A percentile compares a stretch with the other conserved stretches of the same genome.
Evolutionary conservation across 1,139 yeast genomes (phyloP).

Genomic region (Arxiozyma slooffiae): DNA sequence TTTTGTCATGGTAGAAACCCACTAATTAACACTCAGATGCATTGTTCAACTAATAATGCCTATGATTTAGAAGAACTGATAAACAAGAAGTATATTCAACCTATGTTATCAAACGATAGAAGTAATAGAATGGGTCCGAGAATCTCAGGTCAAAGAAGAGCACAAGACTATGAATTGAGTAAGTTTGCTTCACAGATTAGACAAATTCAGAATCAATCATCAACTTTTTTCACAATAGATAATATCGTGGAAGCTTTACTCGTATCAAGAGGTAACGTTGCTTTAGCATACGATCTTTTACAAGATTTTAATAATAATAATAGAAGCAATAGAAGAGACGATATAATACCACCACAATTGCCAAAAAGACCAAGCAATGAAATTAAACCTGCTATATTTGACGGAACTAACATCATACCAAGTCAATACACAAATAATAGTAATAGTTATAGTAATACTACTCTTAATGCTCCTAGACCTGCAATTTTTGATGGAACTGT

Average conservation of each 20-base stretch:
- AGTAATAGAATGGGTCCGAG: neutral
- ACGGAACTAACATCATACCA: constrained; percentile 10
- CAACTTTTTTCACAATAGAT: constrained; percentile 8
- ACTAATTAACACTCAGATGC: constrained; percentile 2
- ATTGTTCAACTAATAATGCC: constrained; percentile 1
- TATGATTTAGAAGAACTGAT: constrained; percentile 7
- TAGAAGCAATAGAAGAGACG: neutral
- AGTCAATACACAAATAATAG: neutral
- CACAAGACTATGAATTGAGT: constrained; percentile 10
- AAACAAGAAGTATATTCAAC: constrained; percentile 7
- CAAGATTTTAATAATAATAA: constrained; percentile 1
- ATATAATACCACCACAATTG: constrained; percentile 10
- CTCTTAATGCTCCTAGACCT: constrained; percentile 8
- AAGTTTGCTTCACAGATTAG: constrained; percentile 8
- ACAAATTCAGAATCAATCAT: constrained; percentile 6
- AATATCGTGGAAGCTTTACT: constrained; percentile 10
- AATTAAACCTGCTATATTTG: constrained; percentile 18
- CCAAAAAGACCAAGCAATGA: constrained; percentile 13
- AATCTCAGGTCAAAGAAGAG: constrained; percentile 5
- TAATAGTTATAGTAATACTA: constrained; percentile 3
- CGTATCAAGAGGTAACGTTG: constrained; percentile 7
- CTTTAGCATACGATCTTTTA: constrained; percentile 6
- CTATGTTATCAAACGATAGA: neutral
- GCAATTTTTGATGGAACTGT: constrained; percentile 16
- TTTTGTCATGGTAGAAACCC: constrained; percentile 3